Percentiles rank a stretch among this genome's conserved stretches.
Conservation (phyloP, 2,329 filamentous ascomycete species). For the Cladophialophora carrionii region DNA sequence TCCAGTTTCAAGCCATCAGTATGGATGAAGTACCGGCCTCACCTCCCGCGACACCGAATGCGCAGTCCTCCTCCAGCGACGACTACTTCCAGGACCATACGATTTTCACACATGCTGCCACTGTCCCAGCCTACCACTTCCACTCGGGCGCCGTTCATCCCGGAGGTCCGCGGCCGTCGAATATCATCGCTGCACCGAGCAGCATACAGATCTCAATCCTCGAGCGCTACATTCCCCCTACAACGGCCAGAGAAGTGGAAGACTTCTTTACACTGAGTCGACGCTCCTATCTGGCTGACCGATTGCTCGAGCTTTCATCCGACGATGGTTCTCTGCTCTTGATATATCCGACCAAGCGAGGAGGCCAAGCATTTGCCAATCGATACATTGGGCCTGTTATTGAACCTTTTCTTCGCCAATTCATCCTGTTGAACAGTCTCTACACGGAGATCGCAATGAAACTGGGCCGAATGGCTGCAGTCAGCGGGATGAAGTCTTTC, state of each 20-base stretch:
- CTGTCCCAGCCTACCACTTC: slow-evolving; percentile 62
- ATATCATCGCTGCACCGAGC: slow-evolving; percentile 62
- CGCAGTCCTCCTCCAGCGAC: slow-evolving; percentile 48
- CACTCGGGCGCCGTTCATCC: slow-evolving; percentile 52
- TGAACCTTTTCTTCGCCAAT: slow-evolving; percentile 62
- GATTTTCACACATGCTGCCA: slow-evolving; percentile 65
- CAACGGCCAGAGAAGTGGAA: slow-evolving; percentile 60
- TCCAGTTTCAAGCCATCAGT: slow-evolving; percentile 57
- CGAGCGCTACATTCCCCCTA: slow-evolving; percentile 68
- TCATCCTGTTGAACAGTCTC: slow-evolving; percentile 62
- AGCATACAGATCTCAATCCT: slow-evolving; percentile 64
- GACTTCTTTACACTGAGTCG: slow-evolving; percentile 61
- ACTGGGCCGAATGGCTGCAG: slow-evolving; percentile 59
- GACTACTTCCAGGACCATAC: slow-evolving; percentile 62
- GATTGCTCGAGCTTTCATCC: slow-evolving; percentile 62
- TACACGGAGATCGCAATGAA: slow-evolving; percentile 60
- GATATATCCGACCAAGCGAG: slow-evolving; percentile 64
- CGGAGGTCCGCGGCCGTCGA: slow-evolving; percentile 53
- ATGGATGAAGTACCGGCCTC: slow-evolving; percentile 65
- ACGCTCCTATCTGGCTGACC: slow-evolving; percentile 63
- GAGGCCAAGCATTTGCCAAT: slow-evolving; percentile 61
- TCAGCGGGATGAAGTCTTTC: slow-evolving; percentile 60
- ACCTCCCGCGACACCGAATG: slow-evolving; percentile 62
- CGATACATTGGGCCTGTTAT: slow-evolving; percentile 64
- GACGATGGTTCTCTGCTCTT: slow-evolving; percentile 62